These are phyloP conservation scores for Aspergillus sparsus DNA, from an alignment of 495 filamentous ascomycete genomes.

Conservation along the genomic window DNA sequence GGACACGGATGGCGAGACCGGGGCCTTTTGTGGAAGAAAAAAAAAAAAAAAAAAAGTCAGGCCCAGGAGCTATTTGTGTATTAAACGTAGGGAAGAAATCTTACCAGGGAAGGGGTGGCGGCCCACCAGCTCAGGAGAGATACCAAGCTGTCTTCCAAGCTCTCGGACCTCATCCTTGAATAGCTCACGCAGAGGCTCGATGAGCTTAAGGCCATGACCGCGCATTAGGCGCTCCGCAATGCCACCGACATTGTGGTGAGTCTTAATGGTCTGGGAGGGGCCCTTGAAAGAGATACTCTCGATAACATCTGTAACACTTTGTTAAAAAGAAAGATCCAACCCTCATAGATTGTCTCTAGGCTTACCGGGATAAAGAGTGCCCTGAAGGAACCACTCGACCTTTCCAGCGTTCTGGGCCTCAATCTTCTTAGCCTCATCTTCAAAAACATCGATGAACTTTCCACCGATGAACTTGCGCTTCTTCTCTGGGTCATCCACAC, in stretches of 20 bases:
- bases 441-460: constrained; percentile 86
- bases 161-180: constrained; percentile 80
- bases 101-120: constrained; percentile 75
- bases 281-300: constrained; percentile 82
- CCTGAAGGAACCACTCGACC: constrained; percentile 84
- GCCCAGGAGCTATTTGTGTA: neutral
- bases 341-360: constrained; percentile 13
- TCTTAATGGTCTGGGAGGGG: constrained; percentile 80
- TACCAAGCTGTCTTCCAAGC: constrained; percentile 75
- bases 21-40: constrained; percentile 51
- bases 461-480: constrained; percentile 93
- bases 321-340: constrained; percentile 10
- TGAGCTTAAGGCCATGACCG: constrained; percentile 63
- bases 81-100: neutral
- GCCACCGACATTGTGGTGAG: constrained; percentile 84
- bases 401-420: constrained; percentile 62
- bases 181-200: constrained; percentile 77
- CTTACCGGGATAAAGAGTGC: constrained; percentile 69
- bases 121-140: constrained; percentile 76
- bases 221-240: constrained; percentile 56
- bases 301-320: constrained; percentile 65
- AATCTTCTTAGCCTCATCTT: constrained; percentile 75
- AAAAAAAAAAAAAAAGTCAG: constrained; percentile 4
- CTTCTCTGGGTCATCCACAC: constrained; percentile 78
- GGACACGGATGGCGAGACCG: constrained; percentile 84